Conservation (phyloP, 2,329 filamentous ascomycete genomes). For the Diaporthe destruens region DNA sequence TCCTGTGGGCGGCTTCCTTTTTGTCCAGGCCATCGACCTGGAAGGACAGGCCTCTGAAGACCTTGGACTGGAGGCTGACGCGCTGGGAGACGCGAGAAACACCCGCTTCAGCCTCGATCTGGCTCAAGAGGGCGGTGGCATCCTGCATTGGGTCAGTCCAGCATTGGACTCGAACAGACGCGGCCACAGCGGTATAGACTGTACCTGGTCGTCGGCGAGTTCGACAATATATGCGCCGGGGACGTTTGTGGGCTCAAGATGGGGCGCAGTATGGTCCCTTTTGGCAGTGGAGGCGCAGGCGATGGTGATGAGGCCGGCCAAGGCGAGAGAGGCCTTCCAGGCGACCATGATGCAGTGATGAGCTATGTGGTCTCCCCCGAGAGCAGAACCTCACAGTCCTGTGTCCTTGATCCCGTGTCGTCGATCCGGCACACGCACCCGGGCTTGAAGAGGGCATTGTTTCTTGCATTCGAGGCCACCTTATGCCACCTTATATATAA, state of each 20-base stretch:
- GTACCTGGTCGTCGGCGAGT: constrained; percentile 43
- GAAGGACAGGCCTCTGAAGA: constrained; percentile 46
- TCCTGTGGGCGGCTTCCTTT: constrained; percentile 41
- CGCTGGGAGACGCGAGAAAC: constrained; percentile 42
- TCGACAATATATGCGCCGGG: constrained; percentile 45
- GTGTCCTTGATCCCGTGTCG: too few relatives aligned
- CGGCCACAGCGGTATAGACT: neutral
- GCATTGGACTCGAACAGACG: too few relatives aligned
- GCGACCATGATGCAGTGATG: constrained; percentile 16
- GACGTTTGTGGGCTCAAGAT: neutral
- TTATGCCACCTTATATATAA: neutral
- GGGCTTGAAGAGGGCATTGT: neutral
- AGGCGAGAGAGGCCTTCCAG: neutral
- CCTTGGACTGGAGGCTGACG: constrained; percentile 43
- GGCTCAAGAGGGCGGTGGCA: constrained; percentile 41
- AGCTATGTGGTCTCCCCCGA: neutral
- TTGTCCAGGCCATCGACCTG: constrained; percentile 32
- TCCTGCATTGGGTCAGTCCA: constrained; percentile 24
- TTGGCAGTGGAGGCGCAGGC: constrained; percentile 1
- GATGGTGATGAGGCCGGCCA: constrained; percentile 2
- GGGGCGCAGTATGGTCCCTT: neutral
- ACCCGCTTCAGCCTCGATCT: constrained; percentile 37
- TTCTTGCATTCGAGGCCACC: neutral
- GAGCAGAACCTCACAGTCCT: constrained; percentile 5
- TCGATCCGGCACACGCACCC: neutral